phyloP scores from a whole-genome alignment of 306 rosid genomes.

The Prunus mongolica region DNA sequence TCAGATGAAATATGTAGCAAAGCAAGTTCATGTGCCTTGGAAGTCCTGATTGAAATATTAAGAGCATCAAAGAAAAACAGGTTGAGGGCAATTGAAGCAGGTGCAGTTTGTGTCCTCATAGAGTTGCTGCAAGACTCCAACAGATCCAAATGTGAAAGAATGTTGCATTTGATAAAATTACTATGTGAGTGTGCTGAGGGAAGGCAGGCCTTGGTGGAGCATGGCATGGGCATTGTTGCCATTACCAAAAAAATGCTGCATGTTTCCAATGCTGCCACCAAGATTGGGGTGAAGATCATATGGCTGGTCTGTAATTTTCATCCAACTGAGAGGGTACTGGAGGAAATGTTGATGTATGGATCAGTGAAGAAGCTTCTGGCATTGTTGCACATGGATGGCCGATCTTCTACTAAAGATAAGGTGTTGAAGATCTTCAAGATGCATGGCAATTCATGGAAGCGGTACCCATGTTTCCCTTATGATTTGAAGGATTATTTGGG shows the following conservation, averaged over 20 bases:
- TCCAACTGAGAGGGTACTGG: conserved; percentile 37
- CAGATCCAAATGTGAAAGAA: conserved; percentile 37
- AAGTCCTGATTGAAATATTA: conserved; percentile 35
- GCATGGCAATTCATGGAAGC: conserved; percentile 46
- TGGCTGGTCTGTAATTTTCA: conserved; percentile 35
- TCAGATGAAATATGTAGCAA: conserved; percentile 46
- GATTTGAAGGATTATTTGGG: conserved; percentile 34
- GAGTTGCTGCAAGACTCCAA: conserved; percentile 45
- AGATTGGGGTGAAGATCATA: conserved; percentile 42
- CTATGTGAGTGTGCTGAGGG: conserved; percentile 54
- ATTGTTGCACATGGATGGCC: conserved; percentile 37
- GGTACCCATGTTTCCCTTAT: conserved; percentile 42
- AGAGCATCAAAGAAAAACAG: conserved; percentile 36
- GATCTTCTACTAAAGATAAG: conserved; percentile 37
- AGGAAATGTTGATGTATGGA: conserved; percentile 51
- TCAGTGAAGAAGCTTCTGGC: conserved; percentile 47
- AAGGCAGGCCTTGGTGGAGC: conserved; percentile 45
- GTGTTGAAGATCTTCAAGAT: conserved; percentile 43
- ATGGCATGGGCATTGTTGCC: conserved; percentile 42
- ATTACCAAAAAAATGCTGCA: conserved; percentile 35
- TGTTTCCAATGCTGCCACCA: conserved; percentile 35
- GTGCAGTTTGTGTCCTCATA: conserved; percentile 42
- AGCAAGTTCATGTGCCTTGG: conserved; percentile 38
- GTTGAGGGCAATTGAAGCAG: conserved; percentile 46
- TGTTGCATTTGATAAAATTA: conserved; percentile 28